Conservation (phyloP, 768 basidiomycete species). For the Xerocomellus dryophilus region DNA sequence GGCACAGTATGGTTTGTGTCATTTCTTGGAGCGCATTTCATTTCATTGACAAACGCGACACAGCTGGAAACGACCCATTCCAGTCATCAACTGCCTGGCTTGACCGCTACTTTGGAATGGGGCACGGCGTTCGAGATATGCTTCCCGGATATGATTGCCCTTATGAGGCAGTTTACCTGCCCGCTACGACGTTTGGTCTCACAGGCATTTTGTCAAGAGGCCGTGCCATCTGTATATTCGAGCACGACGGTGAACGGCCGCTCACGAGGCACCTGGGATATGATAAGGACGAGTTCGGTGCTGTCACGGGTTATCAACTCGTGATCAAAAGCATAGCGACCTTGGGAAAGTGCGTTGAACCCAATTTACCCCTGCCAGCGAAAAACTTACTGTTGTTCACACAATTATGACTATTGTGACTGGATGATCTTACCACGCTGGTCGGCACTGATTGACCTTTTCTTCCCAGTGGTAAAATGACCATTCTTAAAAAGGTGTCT, state of each 20-base stretch:
- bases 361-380: neutral
- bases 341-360: conserved; percentile 54
- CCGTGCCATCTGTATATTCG: conserved; percentile 64
- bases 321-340: conserved; percentile 56
- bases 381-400: neutral
- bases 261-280: conserved; percentile 57
- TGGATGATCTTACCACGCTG: conserved; percentile 1
- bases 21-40: neutral
- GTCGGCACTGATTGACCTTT: neutral
- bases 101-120: conserved; percentile 66
- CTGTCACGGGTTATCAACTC: conserved; percentile 57
- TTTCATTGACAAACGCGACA: neutral
- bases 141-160: conserved; percentile 70
- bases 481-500: neutral
- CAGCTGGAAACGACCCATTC: conserved; percentile 59
- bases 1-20: conserved; percentile 49
- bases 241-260: conserved; percentile 56
- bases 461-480: conserved; percentile 30
- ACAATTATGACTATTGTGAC: conserved; percentile 55
- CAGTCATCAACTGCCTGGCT: conserved; percentile 62
- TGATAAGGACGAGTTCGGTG: conserved; percentile 53
- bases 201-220: conserved; percentile 43
- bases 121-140: conserved; percentile 51
- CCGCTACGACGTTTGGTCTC: conserved; percentile 50
- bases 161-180: conserved; percentile 55